phyloP scores from a whole-genome alignment of 331 rosid genomes.

The Prunus yedoensis region DNA sequence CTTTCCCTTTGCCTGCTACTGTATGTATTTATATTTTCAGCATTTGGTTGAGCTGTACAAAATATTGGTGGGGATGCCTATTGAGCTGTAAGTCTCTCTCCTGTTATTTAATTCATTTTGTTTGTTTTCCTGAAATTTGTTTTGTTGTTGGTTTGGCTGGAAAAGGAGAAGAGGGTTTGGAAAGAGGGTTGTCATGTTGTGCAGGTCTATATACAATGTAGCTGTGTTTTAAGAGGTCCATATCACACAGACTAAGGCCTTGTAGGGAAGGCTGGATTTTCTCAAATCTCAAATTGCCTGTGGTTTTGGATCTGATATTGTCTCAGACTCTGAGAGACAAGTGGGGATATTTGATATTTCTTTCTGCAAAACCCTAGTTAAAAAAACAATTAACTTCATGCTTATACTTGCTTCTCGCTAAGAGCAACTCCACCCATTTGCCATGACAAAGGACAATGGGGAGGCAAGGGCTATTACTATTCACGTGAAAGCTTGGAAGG shows the following conservation, averaged over 20 bases:
- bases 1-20: background rate
- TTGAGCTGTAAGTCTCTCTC: conserved; percentile 26
- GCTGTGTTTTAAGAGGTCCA: conserved; percentile 15
- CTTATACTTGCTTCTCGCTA: no score
- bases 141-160: conserved; percentile 24
- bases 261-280: conserved; percentile 13
- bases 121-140: conserved; percentile 23
- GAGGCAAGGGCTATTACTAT: no score
- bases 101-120: conserved; percentile 20
- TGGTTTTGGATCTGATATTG: conserved; percentile 14
- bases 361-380: no score
- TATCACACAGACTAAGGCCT: conserved; percentile 7
- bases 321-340: background rate
- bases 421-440: no score
- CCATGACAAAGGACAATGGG: no score
- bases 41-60: conserved; percentile 5
- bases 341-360: no score
- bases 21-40: conserved; percentile 7
- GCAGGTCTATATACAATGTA: background rate
- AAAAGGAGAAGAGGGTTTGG: conserved; percentile 23
- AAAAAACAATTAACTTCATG: no score
- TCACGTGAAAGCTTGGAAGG: no score
- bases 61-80: conserved; percentile 6
- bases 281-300: background rate
- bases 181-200: conserved; percentile 27